These are phyloP conservation scores for Gracilaria domingensis DNA, from an alignment of 23 red algal species.

Conservation along the genomic window DNA sequence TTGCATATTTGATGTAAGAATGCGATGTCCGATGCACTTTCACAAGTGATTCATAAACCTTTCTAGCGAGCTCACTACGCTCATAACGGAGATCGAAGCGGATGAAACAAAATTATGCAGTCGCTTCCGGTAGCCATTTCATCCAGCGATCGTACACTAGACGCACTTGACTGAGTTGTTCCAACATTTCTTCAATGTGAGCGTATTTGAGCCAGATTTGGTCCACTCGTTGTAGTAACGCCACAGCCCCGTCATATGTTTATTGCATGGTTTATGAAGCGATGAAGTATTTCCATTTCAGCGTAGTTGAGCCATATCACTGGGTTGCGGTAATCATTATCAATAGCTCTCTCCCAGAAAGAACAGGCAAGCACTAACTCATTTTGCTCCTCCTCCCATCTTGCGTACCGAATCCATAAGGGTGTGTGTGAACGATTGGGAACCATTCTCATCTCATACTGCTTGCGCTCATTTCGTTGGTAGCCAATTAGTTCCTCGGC, in stretches of 20 bases:
- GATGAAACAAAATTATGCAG: constrained; percentile 77
- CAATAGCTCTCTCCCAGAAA: constrained; percentile 87
- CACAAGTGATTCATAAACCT: constrained; percentile 79
- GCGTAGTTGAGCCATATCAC: constrained; percentile 87
- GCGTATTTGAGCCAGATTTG: constrained; percentile 91
- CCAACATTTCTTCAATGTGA: constrained; percentile 88
- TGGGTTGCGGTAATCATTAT: constrained; percentile 76
- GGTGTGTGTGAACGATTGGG: constrained; percentile 71
- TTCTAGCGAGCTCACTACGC: constrained; percentile 45
- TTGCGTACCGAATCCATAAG: constrained; percentile 85
- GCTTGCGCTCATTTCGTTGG: constrained; percentile 73
- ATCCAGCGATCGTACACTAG: constrained; percentile 86
- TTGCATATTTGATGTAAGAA: constrained; percentile 75
- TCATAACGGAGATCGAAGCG: constrained; percentile 87
- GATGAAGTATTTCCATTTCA: constrained; percentile 89
- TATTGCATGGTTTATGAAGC: constrained; percentile 82
- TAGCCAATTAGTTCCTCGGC: constrained; percentile 74
- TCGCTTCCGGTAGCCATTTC: constrained; percentile 78
- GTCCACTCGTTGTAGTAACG: constrained; percentile 74
- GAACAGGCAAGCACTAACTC: constrained; percentile 80
- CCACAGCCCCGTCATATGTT: constrained; percentile 89
- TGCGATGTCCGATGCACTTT: constrained; percentile 50
- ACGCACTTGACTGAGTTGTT: constrained; percentile 54
- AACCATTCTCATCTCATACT: constrained; percentile 83
- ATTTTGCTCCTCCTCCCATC: constrained; percentile 88